Percentiles rank a stretch among this genome's conserved stretches.
Evolutionary conservation across 1,284 basidiomycete species (phyloP).

Genomic region (Naganishia cerealis): DNA sequence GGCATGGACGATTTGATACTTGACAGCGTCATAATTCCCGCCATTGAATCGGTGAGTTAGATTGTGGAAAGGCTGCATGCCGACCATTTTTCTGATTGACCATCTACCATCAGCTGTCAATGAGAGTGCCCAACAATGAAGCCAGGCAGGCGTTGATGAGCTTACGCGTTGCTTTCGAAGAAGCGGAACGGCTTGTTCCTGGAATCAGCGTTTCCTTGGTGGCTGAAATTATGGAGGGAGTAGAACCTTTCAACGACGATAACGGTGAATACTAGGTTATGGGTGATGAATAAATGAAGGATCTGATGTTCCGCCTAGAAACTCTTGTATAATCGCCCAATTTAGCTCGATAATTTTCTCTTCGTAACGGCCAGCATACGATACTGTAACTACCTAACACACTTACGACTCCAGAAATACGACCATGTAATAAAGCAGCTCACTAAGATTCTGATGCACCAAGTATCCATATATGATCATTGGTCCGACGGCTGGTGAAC

Average conservation of each 20-base stretch:
- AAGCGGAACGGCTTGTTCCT: conserved; percentile 73
- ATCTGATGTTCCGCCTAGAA: neutral
- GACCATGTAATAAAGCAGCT: neutral
- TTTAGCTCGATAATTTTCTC: neutral
- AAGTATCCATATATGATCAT: conserved; percentile 2
- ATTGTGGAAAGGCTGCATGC: conserved; percentile 5
- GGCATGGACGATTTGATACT: conserved; percentile 84
- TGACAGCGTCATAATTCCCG: conserved; percentile 89
- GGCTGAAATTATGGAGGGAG: conserved; percentile 57
- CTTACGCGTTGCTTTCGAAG: conserved; percentile 82
- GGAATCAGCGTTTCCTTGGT: conserved; percentile 57
- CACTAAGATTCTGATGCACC: neutral
- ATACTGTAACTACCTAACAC: neutral
- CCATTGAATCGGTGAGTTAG: conserved; percentile 77
- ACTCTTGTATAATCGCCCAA: neutral
- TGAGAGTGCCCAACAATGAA: conserved; percentile 80
- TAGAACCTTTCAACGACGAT: conserved; percentile 53
- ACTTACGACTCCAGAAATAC: neutral
- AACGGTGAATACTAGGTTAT: neutral
- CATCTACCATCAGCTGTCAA: conserved; percentile 66
- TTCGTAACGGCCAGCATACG: neutral
- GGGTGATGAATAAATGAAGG: neutral
- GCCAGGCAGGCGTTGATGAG: conserved; percentile 78
- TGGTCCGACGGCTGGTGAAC: neutral
- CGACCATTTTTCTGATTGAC: conserved; percentile 32